Evolutionary conservation across 306 rosid species (phyloP).

Genomic region (Biancaea sappan): DNA sequence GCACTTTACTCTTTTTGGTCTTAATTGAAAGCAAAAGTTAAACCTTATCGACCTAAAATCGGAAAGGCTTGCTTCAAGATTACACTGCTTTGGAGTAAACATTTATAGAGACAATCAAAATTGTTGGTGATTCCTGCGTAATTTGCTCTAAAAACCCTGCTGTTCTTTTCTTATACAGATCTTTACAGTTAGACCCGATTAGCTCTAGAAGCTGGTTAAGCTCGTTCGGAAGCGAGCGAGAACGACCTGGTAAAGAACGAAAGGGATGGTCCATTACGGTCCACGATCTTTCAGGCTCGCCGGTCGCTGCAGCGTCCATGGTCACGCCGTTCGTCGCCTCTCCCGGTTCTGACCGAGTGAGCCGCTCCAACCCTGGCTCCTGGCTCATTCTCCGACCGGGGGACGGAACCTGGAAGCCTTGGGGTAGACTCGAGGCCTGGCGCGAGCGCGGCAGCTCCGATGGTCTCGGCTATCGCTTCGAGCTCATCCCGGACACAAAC

Average conservation of each 20-base stretch:
- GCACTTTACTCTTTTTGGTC: conserved; percentile 37
- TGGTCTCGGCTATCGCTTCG: conserved; percentile 64
- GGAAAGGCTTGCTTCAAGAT: conserved; percentile 18
- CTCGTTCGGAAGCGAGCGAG: conserved; percentile 77
- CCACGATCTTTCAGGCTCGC: conserved; percentile 80
- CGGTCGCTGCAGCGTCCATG: conserved; percentile 76
- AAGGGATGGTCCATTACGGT: conserved; percentile 79
- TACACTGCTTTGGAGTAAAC: neutral
- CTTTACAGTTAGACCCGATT: conserved; percentile 50
- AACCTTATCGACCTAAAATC: neutral
- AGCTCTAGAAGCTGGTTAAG: conserved; percentile 60
- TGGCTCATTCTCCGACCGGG: conserved; percentile 79
- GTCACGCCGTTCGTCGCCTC: conserved; percentile 75
- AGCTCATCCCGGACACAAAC: conserved; percentile 62
- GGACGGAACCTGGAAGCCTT: conserved; percentile 69
- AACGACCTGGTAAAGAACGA: conserved; percentile 67
- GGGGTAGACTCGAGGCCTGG: conserved; percentile 82
- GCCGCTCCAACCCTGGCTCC: conserved; percentile 73
- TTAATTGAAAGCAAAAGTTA: neutral
- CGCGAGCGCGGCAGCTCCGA: conserved; percentile 76
- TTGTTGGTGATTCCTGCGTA: neutral
- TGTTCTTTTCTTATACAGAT: conserved; percentile 37
- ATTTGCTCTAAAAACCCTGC: neutral
- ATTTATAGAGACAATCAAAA: neutral
- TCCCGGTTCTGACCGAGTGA: conserved; percentile 71